Percentiles rank a stretch among this genome's conserved stretches.
These are phyloP conservation scores for Gossypium sturtianum DNA, from an alignment of 345 rosid genomes.

Conservation along the genomic window DNA sequence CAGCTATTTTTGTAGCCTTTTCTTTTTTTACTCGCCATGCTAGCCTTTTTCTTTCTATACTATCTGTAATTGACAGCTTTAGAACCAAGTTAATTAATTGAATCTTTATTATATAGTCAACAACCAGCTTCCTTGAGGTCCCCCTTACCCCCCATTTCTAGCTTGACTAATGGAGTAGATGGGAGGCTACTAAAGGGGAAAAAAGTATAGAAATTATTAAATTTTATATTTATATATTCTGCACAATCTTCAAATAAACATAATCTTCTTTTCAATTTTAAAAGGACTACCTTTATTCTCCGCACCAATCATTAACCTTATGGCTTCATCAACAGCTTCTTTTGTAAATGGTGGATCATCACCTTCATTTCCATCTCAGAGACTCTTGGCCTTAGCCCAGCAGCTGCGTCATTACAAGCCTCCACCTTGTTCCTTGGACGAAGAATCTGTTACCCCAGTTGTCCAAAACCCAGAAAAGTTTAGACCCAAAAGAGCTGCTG, in stretches of 20 bases:
- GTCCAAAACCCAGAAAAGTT: conserved; percentile 42
- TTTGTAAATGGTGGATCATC: conserved; percentile 17
- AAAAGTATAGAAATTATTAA: neutral
- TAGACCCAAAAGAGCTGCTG: conserved; percentile 82
- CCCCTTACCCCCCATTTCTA: neutral
- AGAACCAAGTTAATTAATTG: neutral
- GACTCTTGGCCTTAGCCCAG: conserved; percentile 48
- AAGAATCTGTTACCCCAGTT: conserved; percentile 50
- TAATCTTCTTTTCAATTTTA: conserved; percentile 37
- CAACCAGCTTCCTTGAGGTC: neutral
- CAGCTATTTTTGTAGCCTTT: neutral
- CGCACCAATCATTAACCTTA: conserved; percentile 19
- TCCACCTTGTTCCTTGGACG: conserved; percentile 44
- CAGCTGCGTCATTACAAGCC: conserved; percentile 77
- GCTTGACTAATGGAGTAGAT: neutral
- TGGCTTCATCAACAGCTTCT: conserved; percentile 37
- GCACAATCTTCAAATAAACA: neutral
- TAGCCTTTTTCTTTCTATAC: neutral
- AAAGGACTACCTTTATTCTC: conserved; percentile 29
- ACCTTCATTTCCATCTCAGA: conserved; percentile 22
- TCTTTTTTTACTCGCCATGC: neutral
- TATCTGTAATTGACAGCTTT: conserved; percentile 2
- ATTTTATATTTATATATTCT: neutral
- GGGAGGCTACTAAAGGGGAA: neutral
- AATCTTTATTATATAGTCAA: neutral